Evolutionary conservation across 768 basidiomycete genomes (phyloP).

Genomic region (Kwoniella newhampshirensis): DNA sequence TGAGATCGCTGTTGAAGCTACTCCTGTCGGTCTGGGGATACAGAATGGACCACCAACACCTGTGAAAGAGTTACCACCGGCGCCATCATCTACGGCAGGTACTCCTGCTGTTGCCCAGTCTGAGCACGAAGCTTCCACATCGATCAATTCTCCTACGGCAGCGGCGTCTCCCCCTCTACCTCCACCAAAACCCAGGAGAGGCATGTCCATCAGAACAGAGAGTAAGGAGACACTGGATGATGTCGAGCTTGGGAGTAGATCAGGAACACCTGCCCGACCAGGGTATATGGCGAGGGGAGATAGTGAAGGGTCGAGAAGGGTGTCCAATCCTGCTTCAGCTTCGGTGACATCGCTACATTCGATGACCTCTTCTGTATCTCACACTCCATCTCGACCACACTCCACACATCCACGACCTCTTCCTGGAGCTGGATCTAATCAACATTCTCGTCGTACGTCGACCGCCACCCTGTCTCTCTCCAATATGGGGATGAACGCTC

Average conservation of each 20-base stretch:
- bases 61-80: slow-evolving; percentile 16
- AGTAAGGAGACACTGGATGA: slow-evolving; percentile 31
- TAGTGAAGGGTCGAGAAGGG: slow-evolving; percentile 11
- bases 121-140: not conserved
- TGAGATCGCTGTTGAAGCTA: not conserved
- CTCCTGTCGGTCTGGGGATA: slow-evolving; percentile 17
- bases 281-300: slow-evolving; percentile 3
- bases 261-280: slow-evolving; percentile 18
- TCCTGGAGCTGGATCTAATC: slow-evolving; percentile 1
- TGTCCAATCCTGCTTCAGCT: slow-evolving; percentile 28
- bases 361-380: slow-evolving; percentile 26
- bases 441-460: slow-evolving; percentile 38
- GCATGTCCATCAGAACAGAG: slow-evolving; percentile 2
- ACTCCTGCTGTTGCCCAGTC: not conserved
- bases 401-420: slow-evolving; percentile 17
- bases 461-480: slow-evolving; percentile 46
- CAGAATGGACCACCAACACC: slow-evolving; percentile 22
- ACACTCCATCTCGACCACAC: slow-evolving; percentile 28
- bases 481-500: slow-evolving; percentile 15
- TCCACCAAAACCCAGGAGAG: slow-evolving; percentile 16
- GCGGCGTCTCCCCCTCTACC: slow-evolving; percentile 24
- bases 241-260: slow-evolving; percentile 24
- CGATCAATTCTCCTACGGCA: slow-evolving; percentile 9
- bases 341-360: slow-evolving; percentile 37
- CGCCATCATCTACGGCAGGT: slow-evolving; percentile 3